Evolutionary conservation across 2,329 filamentous ascomycete species (phyloP), one percentile per base, ranked within the genome.

Genomic region (Trichoderma oligosporum): DNA sequence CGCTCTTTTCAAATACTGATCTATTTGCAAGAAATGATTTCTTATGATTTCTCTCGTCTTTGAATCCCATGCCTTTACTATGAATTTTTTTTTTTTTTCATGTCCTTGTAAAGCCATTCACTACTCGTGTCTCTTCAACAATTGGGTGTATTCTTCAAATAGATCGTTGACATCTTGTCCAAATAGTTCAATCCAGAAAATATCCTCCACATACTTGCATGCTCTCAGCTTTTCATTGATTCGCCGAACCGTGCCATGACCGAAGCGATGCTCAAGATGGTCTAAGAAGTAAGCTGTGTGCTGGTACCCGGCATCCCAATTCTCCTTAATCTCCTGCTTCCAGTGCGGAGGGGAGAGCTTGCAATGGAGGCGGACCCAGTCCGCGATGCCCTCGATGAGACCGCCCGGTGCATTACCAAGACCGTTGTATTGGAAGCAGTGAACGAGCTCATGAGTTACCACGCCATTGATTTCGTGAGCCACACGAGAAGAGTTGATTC

Each of bases 271-370:
- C 73, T 97, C 92, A 45, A 97, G 74, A 75, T 90, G 96, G 55
- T 94, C 86, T 49, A 97, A 74, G 65, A 97, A 97, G 71, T 90
- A 97, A 1, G 86, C 94, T 6, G 93, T 97, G 63, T 88, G 83
- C 75, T 97, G 87, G 73, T 97, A 97, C 0, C 92, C 92, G 36
- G 80, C 82, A 71, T 96, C 91, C 92, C 92, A 97, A n/a, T 81
- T 78, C 16, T 81, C 81, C 7, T 63, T 68, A 0, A 72, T 66
- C 49, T 82, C 79, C 2, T 75, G 76, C 68, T 83, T 86, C 93
- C 93, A 97, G 73, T 97, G 92, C 48, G 89, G 88, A 38, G 93
- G 90, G 7, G 78, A 82, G 25, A 95, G 79, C 0, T 81, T 82
- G 48, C 86, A 86, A 62, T 83, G 84, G 60, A 97, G 74, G 2